phyloP scores from a whole-genome alignment of 139 green algal genomes.

The Eudorina sp. region DNA sequence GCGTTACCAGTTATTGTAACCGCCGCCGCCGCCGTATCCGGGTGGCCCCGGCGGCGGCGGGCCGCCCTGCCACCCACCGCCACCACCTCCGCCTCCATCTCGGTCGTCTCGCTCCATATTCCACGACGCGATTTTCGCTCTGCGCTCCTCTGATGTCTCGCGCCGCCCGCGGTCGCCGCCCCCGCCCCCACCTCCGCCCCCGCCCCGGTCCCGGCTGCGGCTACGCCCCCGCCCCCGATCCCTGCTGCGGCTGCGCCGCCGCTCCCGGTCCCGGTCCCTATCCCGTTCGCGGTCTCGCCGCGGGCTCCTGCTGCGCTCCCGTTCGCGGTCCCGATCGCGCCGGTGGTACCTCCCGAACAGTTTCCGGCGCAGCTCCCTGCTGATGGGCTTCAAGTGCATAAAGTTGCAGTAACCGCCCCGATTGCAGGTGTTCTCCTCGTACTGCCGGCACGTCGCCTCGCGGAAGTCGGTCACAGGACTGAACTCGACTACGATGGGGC shows the following conservation, averaged over 20 bases:
- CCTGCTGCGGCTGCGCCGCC: slow-evolving; percentile 29
- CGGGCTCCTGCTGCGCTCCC: slow-evolving; percentile 1
- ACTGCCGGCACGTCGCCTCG: slow-evolving; percentile 96
- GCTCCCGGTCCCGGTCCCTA: slow-evolving; percentile 14
- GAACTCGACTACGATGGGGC: slow-evolving; percentile 95
- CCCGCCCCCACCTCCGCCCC: neutral
- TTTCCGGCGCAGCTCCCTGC: slow-evolving; percentile 80
- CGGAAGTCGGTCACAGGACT: slow-evolving; percentile 98
- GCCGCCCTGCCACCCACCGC: no score
- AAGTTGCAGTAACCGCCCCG: slow-evolving; percentile 99
- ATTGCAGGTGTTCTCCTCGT: slow-evolving; percentile 98
- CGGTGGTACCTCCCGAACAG: slow-evolving; percentile 87
- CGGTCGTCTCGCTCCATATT: slow-evolving; percentile 67
- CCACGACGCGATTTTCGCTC: slow-evolving; percentile 83
- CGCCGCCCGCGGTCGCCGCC: slow-evolving; percentile 51
- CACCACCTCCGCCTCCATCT: neutral
- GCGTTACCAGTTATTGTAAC: neutral
- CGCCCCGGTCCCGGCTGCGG: slow-evolving; percentile 17
- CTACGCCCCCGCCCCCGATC: slow-evolving; percentile 30
- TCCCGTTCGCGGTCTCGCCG: neutral
- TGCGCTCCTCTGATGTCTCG: slow-evolving; percentile 77
- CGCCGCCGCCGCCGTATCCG: neutral
- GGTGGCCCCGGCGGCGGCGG: neutral
- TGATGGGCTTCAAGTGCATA: slow-evolving; percentile 98
- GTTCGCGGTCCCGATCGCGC: slow-evolving; percentile 57